These are phyloP conservation scores for Russula foetens DNA, from an alignment of 768 basidiomycete genomes.

Conservation along the genomic window DNA sequence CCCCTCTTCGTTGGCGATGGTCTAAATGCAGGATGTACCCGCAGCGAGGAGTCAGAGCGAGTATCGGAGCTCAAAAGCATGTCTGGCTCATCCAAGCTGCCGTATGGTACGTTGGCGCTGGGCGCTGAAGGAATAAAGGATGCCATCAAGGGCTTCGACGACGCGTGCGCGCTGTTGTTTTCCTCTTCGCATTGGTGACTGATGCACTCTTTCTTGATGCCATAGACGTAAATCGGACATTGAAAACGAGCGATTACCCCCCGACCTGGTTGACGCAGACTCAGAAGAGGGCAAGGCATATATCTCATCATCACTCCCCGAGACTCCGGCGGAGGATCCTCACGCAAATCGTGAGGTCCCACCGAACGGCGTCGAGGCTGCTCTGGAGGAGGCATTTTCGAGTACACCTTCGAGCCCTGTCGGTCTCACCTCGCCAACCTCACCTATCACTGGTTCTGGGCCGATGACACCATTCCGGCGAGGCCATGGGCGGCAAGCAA, in stretches of 20 bases:
- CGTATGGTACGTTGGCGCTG: constrained; percentile 75
- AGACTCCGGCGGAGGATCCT: constrained; percentile 43
- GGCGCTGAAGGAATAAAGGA: constrained; percentile 95
- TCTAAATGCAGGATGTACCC: not conserved
- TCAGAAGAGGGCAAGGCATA: constrained; percentile 62
- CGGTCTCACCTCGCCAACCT: constrained; percentile 22
- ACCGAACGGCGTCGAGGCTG: constrained; percentile 27
- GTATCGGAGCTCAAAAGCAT: constrained; percentile 95
- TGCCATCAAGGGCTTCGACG: constrained; percentile 87
- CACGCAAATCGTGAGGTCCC: constrained; percentile 23
- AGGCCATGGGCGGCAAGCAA: constrained; percentile 68
- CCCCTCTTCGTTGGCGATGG: not conserved
- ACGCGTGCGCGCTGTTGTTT: constrained; percentile 62
- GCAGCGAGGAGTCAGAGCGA: constrained; percentile 93
- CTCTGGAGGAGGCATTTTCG: constrained; percentile 27
- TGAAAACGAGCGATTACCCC: constrained; percentile 97
- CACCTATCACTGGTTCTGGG: constrained; percentile 22
- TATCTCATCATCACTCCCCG: constrained; percentile 39
- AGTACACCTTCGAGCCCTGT: constrained; percentile 21
- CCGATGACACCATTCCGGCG: constrained; percentile 47
- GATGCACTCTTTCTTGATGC: not conserved
- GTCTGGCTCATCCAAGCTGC: constrained; percentile 66
- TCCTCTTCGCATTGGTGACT: not conserved
- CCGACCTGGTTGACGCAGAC: constrained; percentile 81
- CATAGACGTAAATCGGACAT: constrained; percentile 91